phyloP scores from a whole-genome alignment of 148 eudicot genomes.

The Amaranthus palmeri region DNA sequence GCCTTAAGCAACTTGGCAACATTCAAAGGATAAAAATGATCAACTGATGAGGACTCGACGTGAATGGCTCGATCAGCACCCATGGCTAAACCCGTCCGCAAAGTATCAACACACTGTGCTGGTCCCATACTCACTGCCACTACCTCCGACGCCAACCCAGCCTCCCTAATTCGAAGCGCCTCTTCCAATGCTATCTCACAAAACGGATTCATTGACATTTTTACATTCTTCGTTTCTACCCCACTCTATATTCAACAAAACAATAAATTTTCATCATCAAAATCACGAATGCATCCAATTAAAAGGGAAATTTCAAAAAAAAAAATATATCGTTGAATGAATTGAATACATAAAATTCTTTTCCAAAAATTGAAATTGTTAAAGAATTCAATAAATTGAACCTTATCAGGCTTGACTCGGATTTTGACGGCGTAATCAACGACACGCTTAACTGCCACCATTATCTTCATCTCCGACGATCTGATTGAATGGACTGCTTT shows the following conservation, averaged over 20 bases:
- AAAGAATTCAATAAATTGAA: conserved; percentile 4
- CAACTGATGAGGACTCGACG: conserved; percentile 37
- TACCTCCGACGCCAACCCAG: conserved; percentile 92
- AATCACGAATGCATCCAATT: too few species aligned
- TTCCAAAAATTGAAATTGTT: too few species aligned
- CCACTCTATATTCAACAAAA: conserved; percentile 51
- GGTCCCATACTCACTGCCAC: conserved; percentile 86
- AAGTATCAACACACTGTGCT: conserved; percentile 71
- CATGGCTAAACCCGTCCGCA: conserved; percentile 95
- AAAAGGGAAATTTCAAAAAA: too few species aligned
- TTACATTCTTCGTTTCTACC: conserved; percentile 77
- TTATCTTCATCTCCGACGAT: conserved; percentile 59
- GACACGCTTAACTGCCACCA: conserved; percentile 88
- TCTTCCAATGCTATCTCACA: conserved; percentile 96
- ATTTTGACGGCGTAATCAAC: conserved; percentile 96
- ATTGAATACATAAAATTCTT: too few species aligned
- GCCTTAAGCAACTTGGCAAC: conserved; percentile 84
- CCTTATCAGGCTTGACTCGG: conserved; percentile 92
- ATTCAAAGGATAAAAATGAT: conserved; percentile 46
- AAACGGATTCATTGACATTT: conserved; percentile 99
- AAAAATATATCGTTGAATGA: too few species aligned
- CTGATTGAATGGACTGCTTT: not conserved
- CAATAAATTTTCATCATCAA: not conserved
- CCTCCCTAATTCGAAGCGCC: conserved; percentile 66
- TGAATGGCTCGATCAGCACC: conserved; percentile 95